Percentiles rank a stretch among this genome's conserved stretches.
Evolutionary conservation across 2,329 filamentous ascomycete species (phyloP).

Genomic region (Aspergillus brunneoviolaceus): DNA sequence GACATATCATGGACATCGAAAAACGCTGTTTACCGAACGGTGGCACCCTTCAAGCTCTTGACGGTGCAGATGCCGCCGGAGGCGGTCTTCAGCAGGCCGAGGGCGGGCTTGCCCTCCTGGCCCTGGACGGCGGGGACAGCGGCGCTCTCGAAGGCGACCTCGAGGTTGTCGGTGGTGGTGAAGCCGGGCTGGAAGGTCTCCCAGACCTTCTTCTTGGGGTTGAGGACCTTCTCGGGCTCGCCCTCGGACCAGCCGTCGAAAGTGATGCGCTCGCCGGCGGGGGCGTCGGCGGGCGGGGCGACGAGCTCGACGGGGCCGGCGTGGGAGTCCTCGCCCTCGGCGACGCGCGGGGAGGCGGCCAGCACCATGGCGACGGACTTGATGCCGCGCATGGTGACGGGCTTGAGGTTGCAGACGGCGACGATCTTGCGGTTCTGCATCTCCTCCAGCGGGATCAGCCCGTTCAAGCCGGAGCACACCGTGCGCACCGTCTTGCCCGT

Average conservation of each 20-base stretch:
- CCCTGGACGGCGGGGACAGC: slow-evolving; percentile 74
- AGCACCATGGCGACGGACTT: slow-evolving; percentile 86
- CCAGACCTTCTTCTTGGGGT: slow-evolving; percentile 99
- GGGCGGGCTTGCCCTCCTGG: slow-evolving; percentile 55
- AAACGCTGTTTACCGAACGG: slow-evolving; percentile 65
- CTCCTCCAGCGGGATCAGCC: slow-evolving; percentile 84
- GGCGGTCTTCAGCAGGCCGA: slow-evolving; percentile 69
- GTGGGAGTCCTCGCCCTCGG: slow-evolving; percentile 82
- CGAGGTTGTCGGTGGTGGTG: slow-evolving; percentile 76
- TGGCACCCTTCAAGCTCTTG: slow-evolving; percentile 73
- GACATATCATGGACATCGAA: too few relatives aligned
- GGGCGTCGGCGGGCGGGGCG: slow-evolving; percentile 71
- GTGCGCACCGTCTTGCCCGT: slow-evolving; percentile 91
- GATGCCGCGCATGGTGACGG: slow-evolving; percentile 95
- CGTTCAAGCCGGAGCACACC: slow-evolving; percentile 95
- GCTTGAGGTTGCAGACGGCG: slow-evolving; percentile 96
- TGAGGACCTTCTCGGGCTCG: slow-evolving; percentile 87
- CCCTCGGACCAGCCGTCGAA: slow-evolving; percentile 88
- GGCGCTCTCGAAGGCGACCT: slow-evolving; percentile 82
- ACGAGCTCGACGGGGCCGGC: slow-evolving; percentile 91
- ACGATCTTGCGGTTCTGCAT: slow-evolving; percentile 97
- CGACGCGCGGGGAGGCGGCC: slow-evolving; percentile 80
- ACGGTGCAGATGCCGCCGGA: slow-evolving; percentile 80
- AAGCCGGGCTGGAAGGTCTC: slow-evolving; percentile 96
- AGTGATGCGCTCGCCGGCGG: slow-evolving; percentile 82